These are phyloP conservation scores for Globisporangium heterothallicum DNA, from an alignment of 352 stramenopile species.

Conservation along the genomic window DNA sequence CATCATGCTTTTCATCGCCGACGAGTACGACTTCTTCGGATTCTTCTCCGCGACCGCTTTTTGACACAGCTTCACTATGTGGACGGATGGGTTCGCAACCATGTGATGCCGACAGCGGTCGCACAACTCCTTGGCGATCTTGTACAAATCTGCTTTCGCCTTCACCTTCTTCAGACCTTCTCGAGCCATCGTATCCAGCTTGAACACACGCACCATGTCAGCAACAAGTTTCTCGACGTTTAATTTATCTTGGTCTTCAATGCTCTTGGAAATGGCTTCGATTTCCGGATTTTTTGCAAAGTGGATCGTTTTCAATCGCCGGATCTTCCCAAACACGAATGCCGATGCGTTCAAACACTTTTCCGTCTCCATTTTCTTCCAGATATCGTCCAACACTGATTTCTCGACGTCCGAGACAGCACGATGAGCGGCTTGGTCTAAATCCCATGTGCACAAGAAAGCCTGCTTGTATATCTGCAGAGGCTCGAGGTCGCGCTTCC, in stretches of 20 bases:
- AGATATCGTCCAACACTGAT: slow-evolving; percentile 77
- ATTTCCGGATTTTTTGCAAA: slow-evolving; percentile 59
- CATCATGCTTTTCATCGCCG: slow-evolving; percentile 85
- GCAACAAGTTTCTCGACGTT: slow-evolving; percentile 43
- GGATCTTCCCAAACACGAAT: slow-evolving; percentile 71
- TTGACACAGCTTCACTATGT: slow-evolving; percentile 78
- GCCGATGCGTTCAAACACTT: slow-evolving; percentile 61
- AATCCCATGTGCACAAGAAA: slow-evolving; percentile 81
- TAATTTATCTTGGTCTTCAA: slow-evolving; percentile 57
- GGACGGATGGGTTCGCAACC: slow-evolving; percentile 78
- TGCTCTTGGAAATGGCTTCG: slow-evolving; percentile 46
- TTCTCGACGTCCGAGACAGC: slow-evolving; percentile 73
- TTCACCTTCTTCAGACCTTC: slow-evolving; percentile 66
- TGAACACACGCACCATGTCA: slow-evolving; percentile 70
- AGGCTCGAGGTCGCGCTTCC: slow-evolving; percentile 48
- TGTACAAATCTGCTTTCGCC: slow-evolving; percentile 48
- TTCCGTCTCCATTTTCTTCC: slow-evolving; percentile 72
- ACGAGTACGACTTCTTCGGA: slow-evolving; percentile 79
- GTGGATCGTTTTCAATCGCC: slow-evolving; percentile 57
- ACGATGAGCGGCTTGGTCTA: slow-evolving; percentile 55
- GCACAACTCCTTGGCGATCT: slow-evolving; percentile 73
- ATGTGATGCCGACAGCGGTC: slow-evolving; percentile 74
- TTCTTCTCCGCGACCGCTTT: slow-evolving; percentile 66
- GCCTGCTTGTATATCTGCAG: slow-evolving; percentile 65
- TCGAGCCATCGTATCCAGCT: slow-evolving; percentile 73